Base-by-base conservation (phyloP, 306 rosid species). In the Pyrus pyrifolia region DNA sequence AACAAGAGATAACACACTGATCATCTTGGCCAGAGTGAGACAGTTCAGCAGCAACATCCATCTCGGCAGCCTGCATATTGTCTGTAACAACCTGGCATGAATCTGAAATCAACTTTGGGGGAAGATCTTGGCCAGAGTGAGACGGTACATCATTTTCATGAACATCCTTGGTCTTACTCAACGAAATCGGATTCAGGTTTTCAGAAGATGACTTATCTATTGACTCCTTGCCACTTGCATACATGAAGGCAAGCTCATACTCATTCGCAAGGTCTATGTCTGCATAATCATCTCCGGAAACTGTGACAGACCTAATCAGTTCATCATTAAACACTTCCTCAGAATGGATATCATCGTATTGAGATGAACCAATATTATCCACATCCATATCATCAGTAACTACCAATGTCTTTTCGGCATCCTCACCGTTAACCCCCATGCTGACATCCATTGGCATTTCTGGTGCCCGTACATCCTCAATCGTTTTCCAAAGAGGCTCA, bases 391-490 rank as follows among this genome's bases (percentile, higher is more conserved):
- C 71, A 70, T 64, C 45, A 1, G 81, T 66, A 81, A 67, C 40
- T 4, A 25, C 35, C 67, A 76, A 61, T 14, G 63, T 69, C 68
- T 71, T 81, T 46, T 71, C 79, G 6, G 23, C 75, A 33, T 25
- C 52, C 18, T 52, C 44, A 25, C n/a, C 73, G 22, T 83, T 73
- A 21, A 60, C 81, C 61, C 61, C 86, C n/a, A 70, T 52, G 78
- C 75, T 67, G 68, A 57, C 85, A 70, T 83, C 80, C 2, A 86
- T 76, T 0, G 86, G 88, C 89, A 85, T 73, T 68, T 81, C 85
- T 12, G 93, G 93, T 11, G 85, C 87, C 0, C 79, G 13, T 46
- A 86, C 80, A 76, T 89, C 92, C 84, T 89, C 93, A 44, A 83
- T 83, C 2, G 86, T 78, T 78, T 86, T 87, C 93, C 92, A 86